Conservation (phyloP, 306 rosid species). For the Castanea crenata region DNA sequence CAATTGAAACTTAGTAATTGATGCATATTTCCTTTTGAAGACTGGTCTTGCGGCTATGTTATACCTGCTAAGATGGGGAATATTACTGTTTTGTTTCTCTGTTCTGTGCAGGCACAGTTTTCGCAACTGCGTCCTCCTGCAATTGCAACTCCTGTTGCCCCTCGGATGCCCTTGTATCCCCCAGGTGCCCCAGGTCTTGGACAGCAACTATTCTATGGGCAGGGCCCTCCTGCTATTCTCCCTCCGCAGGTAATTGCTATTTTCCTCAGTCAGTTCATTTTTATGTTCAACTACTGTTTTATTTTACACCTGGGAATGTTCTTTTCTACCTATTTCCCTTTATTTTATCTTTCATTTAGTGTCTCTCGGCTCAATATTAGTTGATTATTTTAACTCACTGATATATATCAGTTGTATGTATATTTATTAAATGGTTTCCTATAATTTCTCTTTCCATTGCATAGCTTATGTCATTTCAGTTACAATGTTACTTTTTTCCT, state of each 20-base stretch:
- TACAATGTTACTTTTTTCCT: not conserved
- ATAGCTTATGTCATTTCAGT: not conserved
- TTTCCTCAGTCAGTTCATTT: not conserved
- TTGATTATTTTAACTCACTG: not conserved
- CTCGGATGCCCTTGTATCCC: constrained; percentile 71
- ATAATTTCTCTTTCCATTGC: not conserved
- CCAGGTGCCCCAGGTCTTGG: constrained; percentile 80
- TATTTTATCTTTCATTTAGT: not conserved
- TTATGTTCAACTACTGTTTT: not conserved
- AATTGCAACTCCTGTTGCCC: constrained; percentile 59
- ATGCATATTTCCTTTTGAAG: not conserved
- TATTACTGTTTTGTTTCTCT: not conserved
- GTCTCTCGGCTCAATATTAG: not conserved
- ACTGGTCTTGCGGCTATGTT: not conserved
- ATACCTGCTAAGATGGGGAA: not conserved
- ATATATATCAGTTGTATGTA: not conserved
- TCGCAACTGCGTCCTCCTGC: constrained; percentile 73
- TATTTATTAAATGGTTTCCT: not conserved
- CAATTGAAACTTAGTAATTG: not conserved
- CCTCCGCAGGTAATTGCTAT: constrained; percentile 62
- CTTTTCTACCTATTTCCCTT: not conserved
- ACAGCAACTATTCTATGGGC: constrained; percentile 75
- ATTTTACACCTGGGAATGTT: not conserved
- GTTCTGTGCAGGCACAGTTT: constrained; percentile 55
- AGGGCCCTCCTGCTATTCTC: constrained; percentile 67